Evolutionary conservation across 31 red algal species (phyloP), one percentile per base, ranked within the genome.

Genomic region (Porphyra umbilicalis): DNA sequence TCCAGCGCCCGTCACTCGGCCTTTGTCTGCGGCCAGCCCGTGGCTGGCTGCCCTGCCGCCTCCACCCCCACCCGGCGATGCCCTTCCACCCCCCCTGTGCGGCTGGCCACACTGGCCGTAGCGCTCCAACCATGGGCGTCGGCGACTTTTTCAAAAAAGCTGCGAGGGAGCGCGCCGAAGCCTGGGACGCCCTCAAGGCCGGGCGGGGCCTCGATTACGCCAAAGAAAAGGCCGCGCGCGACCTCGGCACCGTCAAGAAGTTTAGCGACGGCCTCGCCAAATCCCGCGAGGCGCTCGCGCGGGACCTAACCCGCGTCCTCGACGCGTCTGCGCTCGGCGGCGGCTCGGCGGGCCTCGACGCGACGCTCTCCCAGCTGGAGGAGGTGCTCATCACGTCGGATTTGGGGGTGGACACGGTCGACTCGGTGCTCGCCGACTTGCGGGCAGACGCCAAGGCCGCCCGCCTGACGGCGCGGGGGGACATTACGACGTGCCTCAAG

Each of bases 331-430:
- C 57, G 1, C 36, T 79, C 20, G 35, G 77, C 18, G 38, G 36
- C 29, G 77, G 77, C 15, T 39, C 38, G 11, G 88, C 88, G 35
- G 86, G 92, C 34, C 36, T 94, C 4, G 90, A 98, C 29, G 86
- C 87, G 35, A 80, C 79, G 37, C 77, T 94, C 33, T 85, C 88
- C 35, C 88, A 94, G 57, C 42, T 98, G 68, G 96, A 98, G 80
- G 92, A 94, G 40, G 87, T 90, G 38, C 87, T 98, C 32, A 89
- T 98, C 33, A 94, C 81, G 82, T 88, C 96, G 35, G 96, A 98
- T 82, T 71, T 98, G 76, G 96, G 96, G 30, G 90, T 98, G 3
- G 85, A 89, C 74, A 89, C 86, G 11, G 89, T 92, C 29, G 92
- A 94, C 30, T 85, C 85, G 31, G 89, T 98, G 38, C 34, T 98